Percentiles rank a stretch among this genome's conserved stretches.
Evolutionary conservation across 164 flowering plant species (phyloP).

Genomic region (Santalum album): DNA sequence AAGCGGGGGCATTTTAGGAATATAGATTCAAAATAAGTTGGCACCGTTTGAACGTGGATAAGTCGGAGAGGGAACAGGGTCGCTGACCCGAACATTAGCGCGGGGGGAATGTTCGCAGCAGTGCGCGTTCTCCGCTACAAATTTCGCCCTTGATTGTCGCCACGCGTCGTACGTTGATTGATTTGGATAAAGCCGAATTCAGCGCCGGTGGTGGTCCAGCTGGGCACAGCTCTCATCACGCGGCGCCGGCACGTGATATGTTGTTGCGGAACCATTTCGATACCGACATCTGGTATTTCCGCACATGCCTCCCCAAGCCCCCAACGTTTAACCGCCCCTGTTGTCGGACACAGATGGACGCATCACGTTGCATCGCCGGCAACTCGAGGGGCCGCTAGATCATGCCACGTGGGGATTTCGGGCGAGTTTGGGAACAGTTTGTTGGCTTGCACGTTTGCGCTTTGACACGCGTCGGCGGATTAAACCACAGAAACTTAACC

Average conservation of each 20-base stretch:
- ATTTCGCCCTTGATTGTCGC: slow-evolving; percentile 1
- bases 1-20: no score
- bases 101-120: no score
- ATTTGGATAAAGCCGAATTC: no score
- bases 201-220: slow-evolving; percentile 13
- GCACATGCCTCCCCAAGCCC: slow-evolving; percentile 8
- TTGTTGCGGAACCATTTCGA: not conserved
- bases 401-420: slow-evolving; percentile 6
- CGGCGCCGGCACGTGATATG: slow-evolving; percentile 9
- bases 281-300: slow-evolving; percentile 13
- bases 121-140: slow-evolving; percentile 21
- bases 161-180: slow-evolving; percentile 11
- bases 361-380: slow-evolving; percentile 1
- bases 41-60: no score
- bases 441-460: slow-evolving; percentile 10
- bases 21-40: no score
- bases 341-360: slow-evolving; percentile 2
- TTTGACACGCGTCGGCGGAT: not conserved
- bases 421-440: not conserved
- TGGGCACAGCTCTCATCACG: slow-evolving; percentile 13
- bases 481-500: no score
- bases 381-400: slow-evolving; percentile 2
- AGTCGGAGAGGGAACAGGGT: no score
- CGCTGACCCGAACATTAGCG: no score
- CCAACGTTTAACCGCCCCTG: slow-evolving; percentile 1